phyloP scores from a whole-genome alignment of 2,329 filamentous ascomycete genomes.

The Talaromyces pinophilus region DNA sequence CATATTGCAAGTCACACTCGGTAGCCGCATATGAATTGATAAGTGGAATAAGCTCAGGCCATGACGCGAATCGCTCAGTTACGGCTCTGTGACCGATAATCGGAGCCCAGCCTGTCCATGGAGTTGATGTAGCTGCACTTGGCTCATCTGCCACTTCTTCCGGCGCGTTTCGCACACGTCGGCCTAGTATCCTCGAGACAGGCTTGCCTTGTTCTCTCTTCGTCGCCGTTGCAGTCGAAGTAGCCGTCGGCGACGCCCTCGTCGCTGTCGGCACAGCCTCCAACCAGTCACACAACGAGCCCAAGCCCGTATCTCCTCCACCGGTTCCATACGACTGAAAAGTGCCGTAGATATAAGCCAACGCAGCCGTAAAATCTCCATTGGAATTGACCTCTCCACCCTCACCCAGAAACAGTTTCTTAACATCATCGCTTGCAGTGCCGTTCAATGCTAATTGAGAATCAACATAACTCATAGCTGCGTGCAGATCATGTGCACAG shows the following conservation, averaged over 20 bases:
- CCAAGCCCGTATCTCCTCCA: conserved; percentile 37
- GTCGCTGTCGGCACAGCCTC: conserved; percentile 30
- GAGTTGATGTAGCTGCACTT: conserved; percentile 30
- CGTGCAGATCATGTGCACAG: conserved; percentile 53
- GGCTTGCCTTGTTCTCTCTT: neutral
- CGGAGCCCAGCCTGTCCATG: conserved; percentile 45
- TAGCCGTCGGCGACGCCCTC: neutral
- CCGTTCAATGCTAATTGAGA: conserved; percentile 41
- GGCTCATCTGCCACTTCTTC: neutral
- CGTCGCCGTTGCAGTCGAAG: conserved; percentile 12
- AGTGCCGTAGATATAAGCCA: conserved; percentile 42
- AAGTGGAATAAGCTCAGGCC: conserved; percentile 38
- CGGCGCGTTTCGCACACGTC: neutral
- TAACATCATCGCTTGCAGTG: conserved; percentile 43
- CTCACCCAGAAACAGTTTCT: conserved; percentile 51
- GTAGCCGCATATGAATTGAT: conserved; percentile 45
- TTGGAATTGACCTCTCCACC: conserved; percentile 51
- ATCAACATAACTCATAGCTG: conserved; percentile 54
- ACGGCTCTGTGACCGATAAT: conserved; percentile 44
- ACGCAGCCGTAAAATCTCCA: conserved; percentile 49
- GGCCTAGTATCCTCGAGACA: neutral
- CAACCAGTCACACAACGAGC: conserved; percentile 51
- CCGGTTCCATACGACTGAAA: conserved; percentile 51
- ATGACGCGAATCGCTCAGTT: conserved; percentile 47
- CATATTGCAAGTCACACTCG: conserved; percentile 38